Percentiles rank a stretch among this genome's conserved stretches.
These are phyloP conservation scores for Aspergillus cejpii DNA, from an alignment of 2,329 filamentous ascomycete genomes.

Conservation along the genomic window DNA sequence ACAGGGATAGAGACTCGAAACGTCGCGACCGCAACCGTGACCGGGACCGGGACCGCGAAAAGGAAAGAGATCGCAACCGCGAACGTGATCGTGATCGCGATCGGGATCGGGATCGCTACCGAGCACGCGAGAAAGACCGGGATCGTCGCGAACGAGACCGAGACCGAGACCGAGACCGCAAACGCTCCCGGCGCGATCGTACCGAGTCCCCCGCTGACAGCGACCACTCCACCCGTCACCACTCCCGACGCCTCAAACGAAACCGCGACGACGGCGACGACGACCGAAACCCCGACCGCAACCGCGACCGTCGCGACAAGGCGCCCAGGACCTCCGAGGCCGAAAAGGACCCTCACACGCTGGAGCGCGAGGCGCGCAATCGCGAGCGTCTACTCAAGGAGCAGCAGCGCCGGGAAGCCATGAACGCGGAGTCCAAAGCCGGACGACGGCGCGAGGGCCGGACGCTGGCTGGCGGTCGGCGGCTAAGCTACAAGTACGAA, in stretches of 20 bases:
- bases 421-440: slow-evolving; percentile 29
- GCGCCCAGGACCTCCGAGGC: slow-evolving; percentile 17
- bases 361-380: slow-evolving; percentile 64
- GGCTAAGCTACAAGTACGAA: slow-evolving; percentile 46
- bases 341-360: slow-evolving; percentile 62
- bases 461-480: slow-evolving; percentile 28
- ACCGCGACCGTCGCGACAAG: slow-evolving; percentile 9
- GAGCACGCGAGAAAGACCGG: slow-evolving; percentile 21
- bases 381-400: slow-evolving; percentile 59
- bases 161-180: slow-evolving; percentile 25
- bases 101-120: slow-evolving; percentile 45
- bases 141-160: slow-evolving; percentile 20
- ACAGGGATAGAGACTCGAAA: slow-evolving; percentile 37
- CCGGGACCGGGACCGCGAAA: slow-evolving; percentile 29
- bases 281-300: too few relatives aligned
- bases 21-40: slow-evolving; percentile 22
- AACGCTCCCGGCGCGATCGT: slow-evolving; percentile 39
- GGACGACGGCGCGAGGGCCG: slow-evolving; percentile 32
- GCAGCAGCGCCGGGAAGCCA: slow-evolving; percentile 56
- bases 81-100: slow-evolving; percentile 30
- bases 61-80: slow-evolving; percentile 29
- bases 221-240: slow-evolving; percentile 30
- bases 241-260: slow-evolving; percentile 33
- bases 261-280: slow-evolving; percentile 24
- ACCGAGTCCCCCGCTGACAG: slow-evolving; percentile 30